Percentiles rank a stretch among this genome's conserved stretches.
Evolutionary conservation across 441 rosid genomes (phyloP).

Genomic region (Lepidium campestre): DNA sequence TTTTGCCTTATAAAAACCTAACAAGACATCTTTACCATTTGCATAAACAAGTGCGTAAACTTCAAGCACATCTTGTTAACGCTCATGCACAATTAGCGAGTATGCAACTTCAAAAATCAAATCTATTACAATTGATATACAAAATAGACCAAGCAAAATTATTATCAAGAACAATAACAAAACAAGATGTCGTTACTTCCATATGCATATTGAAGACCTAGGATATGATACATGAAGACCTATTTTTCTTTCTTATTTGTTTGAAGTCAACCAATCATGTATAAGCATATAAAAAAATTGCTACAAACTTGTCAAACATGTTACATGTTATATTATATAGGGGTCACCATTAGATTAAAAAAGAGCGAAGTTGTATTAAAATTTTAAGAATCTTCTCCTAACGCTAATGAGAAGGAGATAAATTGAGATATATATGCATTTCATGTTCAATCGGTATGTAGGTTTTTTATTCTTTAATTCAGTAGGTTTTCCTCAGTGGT

Average conservation of each 20-base stretch:
- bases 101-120: slow-evolving; percentile 56
- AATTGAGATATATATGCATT: slow-evolving; percentile 1
- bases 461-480: too few species aligned
- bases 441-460: background rate
- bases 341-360: background rate
- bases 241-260: background rate
- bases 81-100: slow-evolving; percentile 56
- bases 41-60: slow-evolving; percentile 61
- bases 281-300: slow-evolving; percentile 22
- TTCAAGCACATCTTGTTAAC: slow-evolving; percentile 65
- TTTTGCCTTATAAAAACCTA: too few species aligned
- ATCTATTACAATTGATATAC: slow-evolving; percentile 42
- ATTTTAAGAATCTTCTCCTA: slow-evolving; percentile 30
- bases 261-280: slow-evolving; percentile 22
- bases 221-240: slow-evolving; percentile 19
- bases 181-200: slow-evolving; percentile 25
- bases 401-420: slow-evolving; percentile 25
- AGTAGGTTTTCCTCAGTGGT: too few species aligned
- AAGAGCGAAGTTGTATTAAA: slow-evolving; percentile 16
- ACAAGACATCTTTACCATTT: slow-evolving; percentile 66
- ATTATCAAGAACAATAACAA: slow-evolving; percentile 18
- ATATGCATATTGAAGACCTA: slow-evolving; percentile 23
- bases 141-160: slow-evolving; percentile 32
- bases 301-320: slow-evolving; percentile 15
- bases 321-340: slow-evolving; percentile 15